Percentiles rank a stretch among this genome's conserved stretches.
Evolutionary conservation across 805 yeast species (phyloP).

Genomic region (Kazachstania martiniae): DNA sequence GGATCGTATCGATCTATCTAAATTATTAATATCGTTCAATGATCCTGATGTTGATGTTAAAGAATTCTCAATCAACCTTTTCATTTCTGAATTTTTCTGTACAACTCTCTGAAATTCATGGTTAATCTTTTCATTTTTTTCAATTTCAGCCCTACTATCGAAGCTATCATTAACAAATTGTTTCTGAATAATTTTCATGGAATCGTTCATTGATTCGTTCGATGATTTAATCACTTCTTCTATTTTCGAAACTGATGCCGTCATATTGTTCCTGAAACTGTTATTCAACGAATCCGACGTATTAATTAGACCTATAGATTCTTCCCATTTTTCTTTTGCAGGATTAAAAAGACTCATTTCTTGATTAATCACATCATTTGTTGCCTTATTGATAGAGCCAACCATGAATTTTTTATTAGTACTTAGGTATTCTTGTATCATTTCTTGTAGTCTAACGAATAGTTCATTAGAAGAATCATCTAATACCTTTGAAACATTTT

Average conservation of each 20-base stretch:
- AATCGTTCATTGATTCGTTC: slow-evolving; percentile 7
- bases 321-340: slow-evolving; percentile 21
- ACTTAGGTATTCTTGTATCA: slow-evolving; percentile 15
- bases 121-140: slow-evolving; percentile 10
- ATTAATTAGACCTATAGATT: slow-evolving; percentile 23
- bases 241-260: slow-evolving; percentile 11
- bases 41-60: slow-evolving; percentile 4
- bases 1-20: slow-evolving; percentile 6
- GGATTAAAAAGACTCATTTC: slow-evolving; percentile 24
- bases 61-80: slow-evolving; percentile 5
- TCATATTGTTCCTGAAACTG: slow-evolving; percentile 12
- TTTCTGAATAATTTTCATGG: slow-evolving; percentile 11
- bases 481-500: slow-evolving; percentile 16
- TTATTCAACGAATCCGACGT: slow-evolving; percentile 25
- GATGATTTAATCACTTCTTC: slow-evolving; percentile 13
- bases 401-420: slow-evolving; percentile 17
- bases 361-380: slow-evolving; percentile 20
- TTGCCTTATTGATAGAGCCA: slow-evolving; percentile 18
- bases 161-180: slow-evolving; percentile 9
- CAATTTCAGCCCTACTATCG: slow-evolving; percentile 1
- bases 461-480: slow-evolving; percentile 16
- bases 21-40: slow-evolving; percentile 4
- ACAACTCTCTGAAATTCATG: too few relatives aligned
- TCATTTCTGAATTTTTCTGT: slow-evolving; percentile 9
- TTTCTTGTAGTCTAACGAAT: slow-evolving; percentile 12